Base-by-base conservation (phyloP, 2,329 filamentous ascomycete species). In the Fusarium papillatum region DNA sequence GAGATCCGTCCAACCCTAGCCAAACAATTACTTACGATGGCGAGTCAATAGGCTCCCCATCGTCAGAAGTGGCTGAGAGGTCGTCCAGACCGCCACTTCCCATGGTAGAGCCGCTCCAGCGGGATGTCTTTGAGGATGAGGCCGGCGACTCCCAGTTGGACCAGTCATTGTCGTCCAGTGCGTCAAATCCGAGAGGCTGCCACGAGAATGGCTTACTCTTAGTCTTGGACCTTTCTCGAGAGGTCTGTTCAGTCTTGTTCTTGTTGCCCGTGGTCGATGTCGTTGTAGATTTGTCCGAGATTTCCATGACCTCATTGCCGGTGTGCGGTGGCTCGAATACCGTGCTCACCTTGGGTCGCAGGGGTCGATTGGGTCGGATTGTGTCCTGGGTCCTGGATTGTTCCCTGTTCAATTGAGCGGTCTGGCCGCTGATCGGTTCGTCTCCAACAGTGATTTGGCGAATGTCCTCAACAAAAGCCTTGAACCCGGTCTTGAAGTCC, bases 401-500 rank as follows among this genome's bases (percentile, higher is more conserved):
- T 31, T 78, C 67, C 48, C 64, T 66, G 41, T 31, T 64, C n/a
- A 79, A 76, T 46, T 72, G 76, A 38, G 71, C 66, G 41, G 75
- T 16, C 36, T 82, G 82, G 17, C 91, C 93, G 71, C 88, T 92
- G 74, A 95, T 91, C 19, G 93, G 95, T 85, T 99, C 97, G 66
- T 99, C 97, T 29, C 97, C 97, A 9, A 99, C 95, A 0, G 97
- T 98, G 17, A 96, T 97, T 84, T 98, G 97, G 76, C 96, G 91
- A 60, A 99, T 92, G 81, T 99, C 97, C 82, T 98, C 97, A 71
- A 98, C 92, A 84, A 99, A 99, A 2, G 95, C 98, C 92, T 94
- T 96, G 61, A 99, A 86, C 3, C 97, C 96, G 64, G 97, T 92
- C 82, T 93, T 95, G 83, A 99, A 92, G 84, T 98, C 97, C 71